phyloP scores from a whole-genome alignment of 257 asterid genomes.

The Solanum gracilifrons region DNA sequence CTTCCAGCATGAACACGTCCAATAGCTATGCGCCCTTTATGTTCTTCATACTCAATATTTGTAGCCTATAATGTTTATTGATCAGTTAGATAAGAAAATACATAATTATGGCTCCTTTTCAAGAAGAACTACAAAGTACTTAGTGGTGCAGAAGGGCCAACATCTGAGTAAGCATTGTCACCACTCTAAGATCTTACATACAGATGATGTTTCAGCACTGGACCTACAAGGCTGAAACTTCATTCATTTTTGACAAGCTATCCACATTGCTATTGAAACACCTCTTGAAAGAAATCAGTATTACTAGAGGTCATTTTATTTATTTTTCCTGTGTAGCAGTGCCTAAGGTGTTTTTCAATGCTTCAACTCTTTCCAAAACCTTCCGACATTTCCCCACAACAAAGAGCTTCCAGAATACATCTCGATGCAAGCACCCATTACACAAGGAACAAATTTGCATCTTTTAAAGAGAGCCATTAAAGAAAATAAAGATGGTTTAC shows the following conservation, averaged over 20 bases:
- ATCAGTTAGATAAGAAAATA: neutral
- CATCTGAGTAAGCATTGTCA: neutral
- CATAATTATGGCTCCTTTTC: neutral
- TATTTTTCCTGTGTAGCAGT: neutral
- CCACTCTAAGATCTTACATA: neutral
- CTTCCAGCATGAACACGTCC: constrained; percentile 95
- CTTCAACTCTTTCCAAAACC: neutral
- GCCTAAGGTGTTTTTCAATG: neutral
- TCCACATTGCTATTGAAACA: neutral
- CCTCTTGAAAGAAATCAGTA: neutral
- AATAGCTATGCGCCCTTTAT: constrained; percentile 96
- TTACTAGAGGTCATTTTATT: neutral
- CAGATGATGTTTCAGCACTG: neutral
- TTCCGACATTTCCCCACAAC: neutral
- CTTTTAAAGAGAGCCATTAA: neutral
- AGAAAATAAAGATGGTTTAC: neutral
- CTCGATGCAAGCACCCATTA: neutral
- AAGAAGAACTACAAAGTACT: neutral
- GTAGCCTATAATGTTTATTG: constrained; percentile 53
- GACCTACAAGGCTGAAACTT: neutral
- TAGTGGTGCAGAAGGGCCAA: neutral
- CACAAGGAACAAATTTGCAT: neutral
- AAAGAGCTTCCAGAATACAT: neutral
- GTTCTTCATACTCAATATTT: constrained; percentile 89
- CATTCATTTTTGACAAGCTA: neutral